phyloP scores from a whole-genome alignment of 371 early-diverging fungal genomes.

The Entomophthora muscae region DNA sequence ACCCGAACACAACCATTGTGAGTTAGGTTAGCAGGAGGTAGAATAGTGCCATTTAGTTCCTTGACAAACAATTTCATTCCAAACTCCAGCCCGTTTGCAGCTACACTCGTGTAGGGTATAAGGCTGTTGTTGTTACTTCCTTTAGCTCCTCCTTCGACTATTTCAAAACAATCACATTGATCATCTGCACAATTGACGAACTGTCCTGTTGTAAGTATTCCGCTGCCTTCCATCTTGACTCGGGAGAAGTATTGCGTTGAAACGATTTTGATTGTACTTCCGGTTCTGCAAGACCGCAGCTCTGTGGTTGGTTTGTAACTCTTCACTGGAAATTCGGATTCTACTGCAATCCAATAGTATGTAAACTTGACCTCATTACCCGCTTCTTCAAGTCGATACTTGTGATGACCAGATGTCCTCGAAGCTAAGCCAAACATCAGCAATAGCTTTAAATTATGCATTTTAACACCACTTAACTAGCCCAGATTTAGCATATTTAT shows the following conservation, averaged over 20 bases:
- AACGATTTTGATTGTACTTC: background rate
- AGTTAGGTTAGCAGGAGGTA: background rate
- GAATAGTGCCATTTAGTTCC: background rate
- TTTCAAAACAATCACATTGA: background rate
- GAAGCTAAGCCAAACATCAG: too few species aligned
- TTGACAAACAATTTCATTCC: background rate
- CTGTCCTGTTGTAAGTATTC: background rate
- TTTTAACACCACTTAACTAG: too few species aligned
- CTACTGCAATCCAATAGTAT: slow-evolving; percentile 1
- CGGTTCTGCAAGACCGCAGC: background rate
- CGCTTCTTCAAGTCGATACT: too few species aligned
- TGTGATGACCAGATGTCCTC: too few species aligned
- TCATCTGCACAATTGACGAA: background rate
- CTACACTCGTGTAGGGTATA: background rate
- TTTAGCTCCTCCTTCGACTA: background rate
- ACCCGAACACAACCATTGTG: slow-evolving; percentile 3
- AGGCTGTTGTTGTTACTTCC: background rate
- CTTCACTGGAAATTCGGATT: background rate
- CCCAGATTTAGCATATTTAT: too few species aligned
- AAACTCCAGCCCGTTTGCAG: background rate
- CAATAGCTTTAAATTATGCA: too few species aligned
- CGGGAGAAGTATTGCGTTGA: background rate
- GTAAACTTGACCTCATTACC: background rate
- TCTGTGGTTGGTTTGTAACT: too few species aligned
- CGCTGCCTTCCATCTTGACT: background rate